A percentile compares a stretch with the other conserved stretches of the same genome.
These are phyloP conservation scores for Penicillium palitans DNA, from an alignment of 2,329 filamentous ascomycete genomes.

Conservation along the genomic window DNA sequence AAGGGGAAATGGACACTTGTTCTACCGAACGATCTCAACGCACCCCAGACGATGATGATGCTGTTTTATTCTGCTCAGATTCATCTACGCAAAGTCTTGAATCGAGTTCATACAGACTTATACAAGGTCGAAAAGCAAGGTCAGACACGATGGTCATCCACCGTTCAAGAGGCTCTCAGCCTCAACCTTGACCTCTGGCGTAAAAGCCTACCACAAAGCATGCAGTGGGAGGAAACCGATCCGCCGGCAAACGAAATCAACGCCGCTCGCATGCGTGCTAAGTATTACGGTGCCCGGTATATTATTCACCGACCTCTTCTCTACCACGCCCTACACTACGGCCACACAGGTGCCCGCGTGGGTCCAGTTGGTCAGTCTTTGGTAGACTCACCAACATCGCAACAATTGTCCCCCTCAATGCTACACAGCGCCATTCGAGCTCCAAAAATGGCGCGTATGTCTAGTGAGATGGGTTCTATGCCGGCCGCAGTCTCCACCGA, in stretches of 20 bases:
- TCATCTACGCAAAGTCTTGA: constrained; percentile 58
- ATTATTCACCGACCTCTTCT: constrained; percentile 83
- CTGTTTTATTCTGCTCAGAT: constrained; percentile 64
- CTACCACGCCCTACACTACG: constrained; percentile 58
- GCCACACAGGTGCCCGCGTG: constrained; percentile 41
- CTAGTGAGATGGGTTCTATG: constrained; percentile 39
- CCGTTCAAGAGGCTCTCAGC: constrained; percentile 44
- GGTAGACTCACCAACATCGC: constrained; percentile 38
- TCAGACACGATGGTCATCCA: constrained; percentile 38
- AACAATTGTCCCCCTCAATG: constrained; percentile 40
- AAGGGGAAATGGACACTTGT: constrained; percentile 38
- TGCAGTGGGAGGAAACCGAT: constrained; percentile 69
- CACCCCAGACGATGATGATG: constrained; percentile 48
- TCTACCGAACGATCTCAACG: constrained; percentile 35
- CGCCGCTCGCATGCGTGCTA: constrained; percentile 78
- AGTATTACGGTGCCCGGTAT: constrained; percentile 90
- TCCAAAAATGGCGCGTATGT: constrained; percentile 32
- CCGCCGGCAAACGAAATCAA: constrained; percentile 74
- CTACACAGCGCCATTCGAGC: constrained; percentile 27
- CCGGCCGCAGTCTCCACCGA: constrained; percentile 8
- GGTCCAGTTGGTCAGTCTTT: constrained; percentile 16
- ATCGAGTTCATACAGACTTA: constrained; percentile 56
- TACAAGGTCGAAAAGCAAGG: constrained; percentile 49
- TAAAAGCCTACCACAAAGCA: constrained; percentile 46
- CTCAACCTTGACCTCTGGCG: constrained; percentile 57